phyloP scores from a whole-genome alignment of 2,329 filamentous ascomycete genomes.

The Ceratocystis cubensis region DNA sequence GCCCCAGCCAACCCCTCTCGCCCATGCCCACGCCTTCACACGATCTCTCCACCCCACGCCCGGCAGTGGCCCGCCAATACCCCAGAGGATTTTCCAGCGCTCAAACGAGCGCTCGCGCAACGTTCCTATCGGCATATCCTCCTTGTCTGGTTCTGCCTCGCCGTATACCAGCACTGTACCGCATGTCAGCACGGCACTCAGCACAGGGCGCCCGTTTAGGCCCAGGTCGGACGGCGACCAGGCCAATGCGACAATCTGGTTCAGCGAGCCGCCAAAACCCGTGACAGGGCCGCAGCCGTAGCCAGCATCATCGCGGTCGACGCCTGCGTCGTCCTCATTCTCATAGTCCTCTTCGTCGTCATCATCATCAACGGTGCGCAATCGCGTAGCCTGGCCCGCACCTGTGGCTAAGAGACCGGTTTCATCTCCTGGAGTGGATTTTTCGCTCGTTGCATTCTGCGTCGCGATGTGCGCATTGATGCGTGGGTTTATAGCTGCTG shows the following conservation, averaged over 20 bases:
- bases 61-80: slow-evolving; percentile 39
- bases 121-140: slow-evolving; percentile 24
- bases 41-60: slow-evolving; percentile 30
- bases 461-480: slow-evolving; percentile 17
- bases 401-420: background rate
- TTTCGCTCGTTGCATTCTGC: background rate
- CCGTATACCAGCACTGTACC: slow-evolving; percentile 41
- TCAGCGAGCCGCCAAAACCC: slow-evolving; percentile 39
- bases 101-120: slow-evolving; percentile 33
- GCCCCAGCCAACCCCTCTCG: slow-evolving; percentile 32
- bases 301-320: slow-evolving; percentile 30
- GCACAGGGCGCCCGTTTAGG: slow-evolving; percentile 39
- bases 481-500: slow-evolving; percentile 18
- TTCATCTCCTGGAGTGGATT: background rate
- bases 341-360: slow-evolving; percentile 22
- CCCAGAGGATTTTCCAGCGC: slow-evolving; percentile 44
- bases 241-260: slow-evolving; percentile 40
- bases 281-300: slow-evolving; percentile 37
- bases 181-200: slow-evolving; percentile 39
- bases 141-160: slow-evolving; percentile 27
- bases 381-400: background rate
- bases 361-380: slow-evolving; percentile 11
- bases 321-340: slow-evolving; percentile 23
- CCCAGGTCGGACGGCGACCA: slow-evolving; percentile 51
- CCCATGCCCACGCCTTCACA: slow-evolving; percentile 43